These are phyloP conservation scores for Ensete glaucum DNA, from an alignment of 176 grass and related monocot species.

Conservation along the genomic window DNA sequence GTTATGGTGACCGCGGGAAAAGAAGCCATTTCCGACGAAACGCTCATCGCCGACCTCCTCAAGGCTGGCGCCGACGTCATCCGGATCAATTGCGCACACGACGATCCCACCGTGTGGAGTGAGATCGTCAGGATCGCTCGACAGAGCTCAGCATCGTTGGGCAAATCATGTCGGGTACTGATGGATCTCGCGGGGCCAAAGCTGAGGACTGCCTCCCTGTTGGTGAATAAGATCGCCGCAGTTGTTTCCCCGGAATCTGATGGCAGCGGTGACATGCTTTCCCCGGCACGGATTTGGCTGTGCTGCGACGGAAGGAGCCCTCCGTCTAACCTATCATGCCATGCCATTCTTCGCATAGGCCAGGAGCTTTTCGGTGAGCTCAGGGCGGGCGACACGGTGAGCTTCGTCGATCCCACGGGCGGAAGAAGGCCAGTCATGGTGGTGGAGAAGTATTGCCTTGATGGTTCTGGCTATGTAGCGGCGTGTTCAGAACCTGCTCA, in stretches of 20 bases:
- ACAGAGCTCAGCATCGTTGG: constrained; percentile 8
- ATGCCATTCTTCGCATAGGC: not conserved
- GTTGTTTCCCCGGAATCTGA: not conserved
- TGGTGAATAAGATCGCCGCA: too few species aligned
- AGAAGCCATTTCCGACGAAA: constrained; percentile 14
- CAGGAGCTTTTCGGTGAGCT: not conserved
- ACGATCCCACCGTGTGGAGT: constrained; percentile 12
- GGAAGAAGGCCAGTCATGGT: not conserved
- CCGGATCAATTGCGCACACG: constrained; percentile 22
- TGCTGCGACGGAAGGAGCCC: not conserved
- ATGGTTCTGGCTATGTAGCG: constrained; percentile 6
- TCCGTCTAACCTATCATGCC: too few species aligned
- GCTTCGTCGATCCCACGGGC: constrained; percentile 13
- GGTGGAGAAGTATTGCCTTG: not conserved
- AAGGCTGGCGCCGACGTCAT: constrained; percentile 15
- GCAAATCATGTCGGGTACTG: constrained; percentile 17
- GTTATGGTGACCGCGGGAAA: constrained; percentile 21
- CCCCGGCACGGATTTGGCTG: constrained; percentile 12
- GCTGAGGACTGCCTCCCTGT: constrained; percentile 4
- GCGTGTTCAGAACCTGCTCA: constrained; percentile 9
- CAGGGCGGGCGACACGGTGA: not conserved
- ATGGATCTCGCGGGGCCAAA: constrained; percentile 27
- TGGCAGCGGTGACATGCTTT: constrained; percentile 3
- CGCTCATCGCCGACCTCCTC: constrained; percentile 4
- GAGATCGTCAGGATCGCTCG: constrained; percentile 9